Percentiles rank a stretch among this genome's conserved stretches.
These are phyloP conservation scores for Linanthus parryae DNA, from an alignment of 148 eudicot species.

Conservation along the genomic window DNA sequence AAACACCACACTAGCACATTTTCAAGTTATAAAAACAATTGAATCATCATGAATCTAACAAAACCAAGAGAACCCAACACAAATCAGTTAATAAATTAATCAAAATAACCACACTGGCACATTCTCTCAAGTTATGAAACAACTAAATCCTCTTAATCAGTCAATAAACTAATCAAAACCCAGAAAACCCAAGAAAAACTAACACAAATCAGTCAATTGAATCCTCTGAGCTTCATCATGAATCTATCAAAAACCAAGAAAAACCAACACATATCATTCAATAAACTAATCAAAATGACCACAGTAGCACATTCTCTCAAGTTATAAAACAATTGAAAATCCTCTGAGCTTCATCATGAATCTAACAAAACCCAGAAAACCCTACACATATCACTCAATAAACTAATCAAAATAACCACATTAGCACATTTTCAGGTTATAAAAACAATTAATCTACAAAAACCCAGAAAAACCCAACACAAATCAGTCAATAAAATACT, in stretches of 20 bases:
- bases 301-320: no score
- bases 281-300: no score
- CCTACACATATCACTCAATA: no score
- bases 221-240: slow-evolving; percentile 75
- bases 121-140: slow-evolving; percentile 4
- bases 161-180: slow-evolving; percentile 25
- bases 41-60: no score
- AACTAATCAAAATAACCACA: slow-evolving; percentile 2
- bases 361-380: no score
- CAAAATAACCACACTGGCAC: background rate
- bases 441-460: slow-evolving; percentile 3
- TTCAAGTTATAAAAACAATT: no score
- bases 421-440: background rate
- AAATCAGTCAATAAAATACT: no score
- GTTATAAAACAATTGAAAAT: no score
- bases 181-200: slow-evolving; percentile 4
- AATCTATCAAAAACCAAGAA: slow-evolving; percentile 29
- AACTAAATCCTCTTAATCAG: slow-evolving; percentile 35
- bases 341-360: slow-evolving; percentile 67
- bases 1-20: background rate
- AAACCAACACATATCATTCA: slow-evolving; percentile 4
- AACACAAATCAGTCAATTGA: background rate
- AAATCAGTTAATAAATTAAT: no score
- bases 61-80: no score
- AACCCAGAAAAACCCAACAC: no score